Conservation (phyloP, 192 early-diverging fungal species). For the Lunasporangiospora selenospora region DNA sequence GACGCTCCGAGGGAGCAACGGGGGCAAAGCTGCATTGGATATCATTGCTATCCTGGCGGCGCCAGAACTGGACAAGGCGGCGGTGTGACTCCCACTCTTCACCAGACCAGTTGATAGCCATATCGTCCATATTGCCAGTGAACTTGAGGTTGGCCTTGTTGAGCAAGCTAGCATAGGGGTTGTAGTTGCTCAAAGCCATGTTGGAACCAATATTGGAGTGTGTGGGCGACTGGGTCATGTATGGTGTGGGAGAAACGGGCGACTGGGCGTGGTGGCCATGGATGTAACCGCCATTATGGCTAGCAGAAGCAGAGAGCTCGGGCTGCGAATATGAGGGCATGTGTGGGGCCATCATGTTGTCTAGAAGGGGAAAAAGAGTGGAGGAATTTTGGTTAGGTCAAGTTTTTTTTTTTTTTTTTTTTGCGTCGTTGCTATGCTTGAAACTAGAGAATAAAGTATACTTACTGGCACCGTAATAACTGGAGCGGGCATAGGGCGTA, state of each 20-base stretch:
- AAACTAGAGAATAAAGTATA: background rate
- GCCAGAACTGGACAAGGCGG: constrained; percentile 78
- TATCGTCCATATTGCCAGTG: constrained; percentile 70
- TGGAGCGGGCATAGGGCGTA: constrained; percentile 17
- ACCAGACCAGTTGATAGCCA: constrained; percentile 70
- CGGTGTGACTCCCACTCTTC: constrained; percentile 71
- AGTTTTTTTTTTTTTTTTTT: background rate
- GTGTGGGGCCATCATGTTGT: constrained; percentile 32
- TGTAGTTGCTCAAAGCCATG: constrained; percentile 31
- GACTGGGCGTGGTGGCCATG: constrained; percentile 1
- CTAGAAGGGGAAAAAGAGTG: constrained; percentile 1
- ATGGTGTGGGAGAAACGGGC: constrained; percentile 1
- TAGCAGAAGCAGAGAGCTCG: constrained; percentile 18
- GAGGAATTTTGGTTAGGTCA: background rate
- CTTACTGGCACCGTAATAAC: constrained; percentile 40
- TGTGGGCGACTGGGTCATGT: constrained; percentile 13
- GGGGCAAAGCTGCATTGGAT: constrained; percentile 71
- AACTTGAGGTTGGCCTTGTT: constrained; percentile 79
- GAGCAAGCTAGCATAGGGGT: constrained; percentile 68
- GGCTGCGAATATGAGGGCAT: constrained; percentile 23
- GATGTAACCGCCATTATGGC: constrained; percentile 1
- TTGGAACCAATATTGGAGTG: constrained; percentile 14
- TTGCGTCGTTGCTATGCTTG: background rate
- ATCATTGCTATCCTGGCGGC: constrained; percentile 67
- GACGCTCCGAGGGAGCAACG: constrained; percentile 61